A percentile compares a stretch with the other conserved stretches of the same genome.
phyloP scores from a whole-genome alignment of 2,329 filamentous ascomycete species.

The Alternaria panax region DNA sequence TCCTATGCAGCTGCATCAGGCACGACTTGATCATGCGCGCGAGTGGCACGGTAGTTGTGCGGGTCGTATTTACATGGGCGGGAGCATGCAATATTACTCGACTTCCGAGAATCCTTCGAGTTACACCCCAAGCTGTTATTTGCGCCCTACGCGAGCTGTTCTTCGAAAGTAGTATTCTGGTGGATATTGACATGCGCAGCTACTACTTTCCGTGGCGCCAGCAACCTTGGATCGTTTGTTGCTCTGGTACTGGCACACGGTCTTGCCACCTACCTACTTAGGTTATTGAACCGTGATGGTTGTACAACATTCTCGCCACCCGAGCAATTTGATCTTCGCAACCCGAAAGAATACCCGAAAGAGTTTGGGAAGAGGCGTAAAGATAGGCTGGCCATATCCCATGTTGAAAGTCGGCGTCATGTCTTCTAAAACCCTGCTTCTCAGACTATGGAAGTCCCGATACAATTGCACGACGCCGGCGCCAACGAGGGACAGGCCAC shows the following conservation, averaged over 20 bases:
- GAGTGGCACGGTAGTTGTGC: slow-evolving; percentile 4
- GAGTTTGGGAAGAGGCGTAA: neutral
- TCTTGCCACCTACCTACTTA: neutral
- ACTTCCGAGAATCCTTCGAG: neutral
- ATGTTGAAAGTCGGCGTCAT: neutral
- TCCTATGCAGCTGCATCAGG: slow-evolving; percentile 4
- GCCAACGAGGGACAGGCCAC: neutral
- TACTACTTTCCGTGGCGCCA: neutral
- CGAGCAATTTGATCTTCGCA: neutral
- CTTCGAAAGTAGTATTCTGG: neutral
- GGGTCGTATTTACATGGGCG: slow-evolving; percentile 6
- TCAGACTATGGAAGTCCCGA: neutral
- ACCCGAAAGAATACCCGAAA: neutral
- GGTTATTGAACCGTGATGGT: neutral
- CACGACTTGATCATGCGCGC: slow-evolving; percentile 11
- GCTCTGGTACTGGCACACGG: neutral
- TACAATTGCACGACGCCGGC: neutral
- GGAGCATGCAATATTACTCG: slow-evolving; percentile 1
- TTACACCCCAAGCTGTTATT: neutral
- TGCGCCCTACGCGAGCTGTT: neutral
- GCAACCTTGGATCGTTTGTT: neutral
- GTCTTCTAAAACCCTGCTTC: neutral
- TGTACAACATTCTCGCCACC: neutral
- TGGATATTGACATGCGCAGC: neutral
- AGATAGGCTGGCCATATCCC: neutral